Conservation (phyloP, 495 filamentous ascomycete species). For the Alectoria sarmentosa region DNA sequence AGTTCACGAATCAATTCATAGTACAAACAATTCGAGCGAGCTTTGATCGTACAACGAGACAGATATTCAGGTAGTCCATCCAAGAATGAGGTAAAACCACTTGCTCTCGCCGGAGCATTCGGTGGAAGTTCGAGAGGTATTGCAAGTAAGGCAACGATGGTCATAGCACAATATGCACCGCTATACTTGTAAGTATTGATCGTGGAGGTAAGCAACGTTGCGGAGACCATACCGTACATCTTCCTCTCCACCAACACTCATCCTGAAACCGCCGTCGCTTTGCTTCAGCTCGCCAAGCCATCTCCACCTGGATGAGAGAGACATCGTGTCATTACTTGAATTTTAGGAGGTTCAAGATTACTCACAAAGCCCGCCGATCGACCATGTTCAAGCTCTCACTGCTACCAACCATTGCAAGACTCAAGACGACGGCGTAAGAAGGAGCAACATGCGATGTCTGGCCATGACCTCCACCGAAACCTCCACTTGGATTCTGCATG, state of each 20-base stretch:
- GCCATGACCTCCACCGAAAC: slow-evolving; percentile 90
- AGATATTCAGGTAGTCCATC: slow-evolving; percentile 72
- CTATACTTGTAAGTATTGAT: slow-evolving; percentile 36
- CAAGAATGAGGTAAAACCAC: slow-evolving; percentile 48
- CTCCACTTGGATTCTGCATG: slow-evolving; percentile 76
- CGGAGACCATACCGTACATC: slow-evolving; percentile 65
- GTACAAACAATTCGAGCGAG: slow-evolving; percentile 16
- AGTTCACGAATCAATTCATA: slow-evolving; percentile 9
- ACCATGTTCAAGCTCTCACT: slow-evolving; percentile 64
- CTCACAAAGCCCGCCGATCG: slow-evolving; percentile 69
- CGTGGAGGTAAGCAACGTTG: slow-evolving; percentile 1
- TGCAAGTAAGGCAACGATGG: slow-evolving; percentile 73
- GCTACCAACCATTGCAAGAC: slow-evolving; percentile 69
- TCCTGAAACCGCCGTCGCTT: slow-evolving; percentile 71
- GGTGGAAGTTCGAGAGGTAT: slow-evolving; percentile 70
- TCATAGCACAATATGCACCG: slow-evolving; percentile 83
- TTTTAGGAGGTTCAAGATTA: slow-evolving; percentile 16
- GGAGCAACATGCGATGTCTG: slow-evolving; percentile 81
- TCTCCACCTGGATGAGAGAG: slow-evolving; percentile 50
- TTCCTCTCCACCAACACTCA: slow-evolving; percentile 76
- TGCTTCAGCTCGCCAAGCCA: slow-evolving; percentile 85
- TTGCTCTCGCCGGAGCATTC: slow-evolving; percentile 45
- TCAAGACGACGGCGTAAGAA: slow-evolving; percentile 77
- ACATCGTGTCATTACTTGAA: slow-evolving; percentile 18
- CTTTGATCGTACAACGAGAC: slow-evolving; percentile 61